A percentile compares a stretch with the other conserved stretches of the same genome.
These are phyloP conservation scores for Trichoderma afroharzianum DNA, from an alignment of 2,329 filamentous ascomycete genomes.

Conservation along the genomic window DNA sequence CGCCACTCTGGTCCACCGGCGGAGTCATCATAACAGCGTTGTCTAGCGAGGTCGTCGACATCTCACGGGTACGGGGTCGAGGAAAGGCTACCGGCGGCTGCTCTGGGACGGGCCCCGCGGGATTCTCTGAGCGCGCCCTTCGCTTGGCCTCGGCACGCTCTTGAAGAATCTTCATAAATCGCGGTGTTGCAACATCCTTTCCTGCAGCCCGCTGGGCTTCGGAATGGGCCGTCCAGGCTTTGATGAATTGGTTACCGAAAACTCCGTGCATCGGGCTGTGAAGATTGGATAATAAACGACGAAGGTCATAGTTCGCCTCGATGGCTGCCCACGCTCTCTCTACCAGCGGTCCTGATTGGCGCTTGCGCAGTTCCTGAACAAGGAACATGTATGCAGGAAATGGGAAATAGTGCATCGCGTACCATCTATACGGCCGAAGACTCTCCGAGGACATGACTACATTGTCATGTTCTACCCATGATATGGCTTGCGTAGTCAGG, in stretches of 20 bases:
- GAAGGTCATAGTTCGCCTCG: slow-evolving; percentile 50
- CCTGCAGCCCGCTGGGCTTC: slow-evolving; percentile 45
- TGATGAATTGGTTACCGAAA: slow-evolving; percentile 56
- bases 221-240: slow-evolving; percentile 59
- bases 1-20: slow-evolving; percentile 24
- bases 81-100: slow-evolving; percentile 27
- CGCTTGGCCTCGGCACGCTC: slow-evolving; percentile 39
- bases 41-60: slow-evolving; percentile 19
- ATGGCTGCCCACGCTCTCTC: slow-evolving; percentile 59
- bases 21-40: slow-evolving; percentile 33
- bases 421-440: slow-evolving; percentile 55
- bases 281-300: slow-evolving; percentile 47
- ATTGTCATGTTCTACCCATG: slow-evolving; percentile 59
- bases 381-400: slow-evolving; percentile 60
- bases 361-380: slow-evolving; percentile 51
- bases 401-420: slow-evolving; percentile 56
- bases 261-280: slow-evolving; percentile 56
- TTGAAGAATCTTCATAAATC: slow-evolving; percentile 47
- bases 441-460: slow-evolving; percentile 49
- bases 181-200: slow-evolving; percentile 40
- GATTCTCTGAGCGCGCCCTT: slow-evolving; percentile 30
- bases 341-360: slow-evolving; percentile 51
- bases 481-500: slow-evolving; percentile 52
- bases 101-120: slow-evolving; percentile 23
- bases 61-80: slow-evolving; percentile 18